Conservation (phyloP, 495 filamentous ascomycete species). For the Xylaria curta region DNA sequence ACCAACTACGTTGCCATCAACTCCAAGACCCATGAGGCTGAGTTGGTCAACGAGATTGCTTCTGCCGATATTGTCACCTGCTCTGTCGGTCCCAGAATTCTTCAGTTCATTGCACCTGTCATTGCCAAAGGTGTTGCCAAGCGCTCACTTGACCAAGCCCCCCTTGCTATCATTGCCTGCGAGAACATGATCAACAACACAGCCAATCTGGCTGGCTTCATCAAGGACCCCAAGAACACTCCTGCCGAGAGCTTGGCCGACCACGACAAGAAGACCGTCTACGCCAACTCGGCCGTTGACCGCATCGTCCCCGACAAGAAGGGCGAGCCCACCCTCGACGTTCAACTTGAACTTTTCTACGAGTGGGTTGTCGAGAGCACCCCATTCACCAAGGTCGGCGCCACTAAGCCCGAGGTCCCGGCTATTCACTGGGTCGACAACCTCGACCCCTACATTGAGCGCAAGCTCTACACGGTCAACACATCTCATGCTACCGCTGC, state of each 20-base stretch:
- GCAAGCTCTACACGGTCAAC: constrained; percentile 99
- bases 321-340: constrained; percentile 78
- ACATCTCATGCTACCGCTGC: constrained; percentile 96
- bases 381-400: constrained; percentile 66
- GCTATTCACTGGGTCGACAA: constrained; percentile 93
- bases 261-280: constrained; percentile 71
- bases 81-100: constrained; percentile 93
- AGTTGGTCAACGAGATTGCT: constrained; percentile 82
- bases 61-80: constrained; percentile 92
- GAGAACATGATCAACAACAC: constrained; percentile 97
- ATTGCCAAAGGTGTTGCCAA: constrained; percentile 89
- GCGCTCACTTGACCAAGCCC: constrained; percentile 68
- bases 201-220: constrained; percentile 78
- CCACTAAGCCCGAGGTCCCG: constrained; percentile 67
- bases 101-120: constrained; percentile 92
- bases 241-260: constrained; percentile 62
- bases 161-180: constrained; percentile 91
- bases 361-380: constrained; percentile 94
- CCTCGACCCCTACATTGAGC: constrained; percentile 94
- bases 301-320: constrained; percentile 93
- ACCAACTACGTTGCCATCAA: constrained; percentile 96
- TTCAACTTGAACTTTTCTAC: constrained; percentile 96
- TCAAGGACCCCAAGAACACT: constrained; percentile 74
- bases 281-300: constrained; percentile 97
- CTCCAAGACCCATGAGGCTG: constrained; percentile 79